Evolutionary conservation across 2,329 filamentous ascomycete species (phyloP), one percentile per base, ranked within the genome.

Genomic region (Phoma sp.): DNA sequence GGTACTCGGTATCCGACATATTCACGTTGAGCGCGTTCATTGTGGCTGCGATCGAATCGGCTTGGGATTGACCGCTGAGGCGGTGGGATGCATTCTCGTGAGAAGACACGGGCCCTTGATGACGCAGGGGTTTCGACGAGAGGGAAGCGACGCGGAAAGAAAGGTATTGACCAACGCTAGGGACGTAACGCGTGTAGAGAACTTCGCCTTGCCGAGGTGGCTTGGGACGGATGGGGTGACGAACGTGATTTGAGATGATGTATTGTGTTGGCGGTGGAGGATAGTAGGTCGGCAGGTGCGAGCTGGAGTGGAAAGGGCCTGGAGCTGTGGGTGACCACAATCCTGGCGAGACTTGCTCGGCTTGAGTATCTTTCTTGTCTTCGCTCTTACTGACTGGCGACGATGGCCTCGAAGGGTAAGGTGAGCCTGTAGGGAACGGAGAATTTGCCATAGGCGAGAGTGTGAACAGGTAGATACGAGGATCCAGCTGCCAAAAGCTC

Each of bases 401-500:
- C 1, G 76, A 71, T 24, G 81, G 78, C 42, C 82, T 75, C 13
- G 80, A 83, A 23, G 75, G 70, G 53, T 78, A 78, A 1, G 84
- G 82, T 7, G 82, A 82, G 47, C 78, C 68, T 8, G 75, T 73
- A 1, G 80, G 79, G 41, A 79, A 81, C 0, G 79, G 78, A 3
- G 82, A 80, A 37, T 78, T 73, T 25, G 73, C 69, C 35, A 79
- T 79, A 0, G 89, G 90, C 42, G 89, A 85, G 25, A 93, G 81
- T 0, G 90, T 91, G 77, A 96, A 96, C 41, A 98, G 85, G 70
- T 96, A 98, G 45, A 96, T 82, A 5, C 91, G 85, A 0, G 90
- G 86, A 37, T 96, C 91, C 3, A 95, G 82, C 77, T 98, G 95
- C 95, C 95, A 99, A 76, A 97, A 99, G 66, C 86, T 86, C 57